These are phyloP conservation scores for Spergularia bocconei DNA, from an alignment of 148 eudicot species.

Conservation along the genomic window DNA sequence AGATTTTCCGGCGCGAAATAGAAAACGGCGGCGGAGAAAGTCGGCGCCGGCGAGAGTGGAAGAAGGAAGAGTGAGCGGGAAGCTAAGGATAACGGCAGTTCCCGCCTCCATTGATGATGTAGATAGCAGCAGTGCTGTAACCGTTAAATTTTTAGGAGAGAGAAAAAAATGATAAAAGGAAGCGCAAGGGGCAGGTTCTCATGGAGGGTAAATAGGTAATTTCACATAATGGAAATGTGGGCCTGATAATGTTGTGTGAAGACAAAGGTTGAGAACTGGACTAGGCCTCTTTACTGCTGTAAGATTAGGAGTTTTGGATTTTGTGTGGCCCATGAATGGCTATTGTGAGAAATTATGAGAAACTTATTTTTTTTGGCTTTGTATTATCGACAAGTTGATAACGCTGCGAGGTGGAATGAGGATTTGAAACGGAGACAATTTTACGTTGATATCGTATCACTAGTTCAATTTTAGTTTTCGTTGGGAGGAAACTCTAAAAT, in stretches of 20 bases:
- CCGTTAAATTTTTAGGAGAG: neutral
- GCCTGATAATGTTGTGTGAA: too few species aligned
- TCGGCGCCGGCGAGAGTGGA: neutral
- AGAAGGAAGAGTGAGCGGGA: conserved; percentile 17
- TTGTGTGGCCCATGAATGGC: too few species aligned
- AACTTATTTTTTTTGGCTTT: too few species aligned
- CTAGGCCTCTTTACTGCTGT: neutral
- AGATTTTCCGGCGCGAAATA: neutral
- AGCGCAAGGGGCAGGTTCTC: neutral
- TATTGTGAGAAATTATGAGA: too few species aligned
- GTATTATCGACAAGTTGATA: too few species aligned
- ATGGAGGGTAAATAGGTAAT: neutral
- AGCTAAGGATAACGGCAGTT: conserved; percentile 33
- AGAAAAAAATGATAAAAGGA: conserved; percentile 1
- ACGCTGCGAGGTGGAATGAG: too few species aligned
- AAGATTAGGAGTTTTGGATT: too few species aligned
- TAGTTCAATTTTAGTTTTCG: too few species aligned
- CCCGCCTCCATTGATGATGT: conserved; percentile 33
- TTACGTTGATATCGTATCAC: too few species aligned
- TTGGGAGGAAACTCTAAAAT: too few species aligned
- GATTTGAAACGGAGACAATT: too few species aligned
- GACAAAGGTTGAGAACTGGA: neutral
- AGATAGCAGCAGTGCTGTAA: neutral
- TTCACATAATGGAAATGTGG: neutral
- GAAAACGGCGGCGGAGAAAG: conserved; percentile 6